Percentiles rank a stretch among this genome's conserved stretches.
Evolutionary conservation across 257 asterid genomes (phyloP).

Genomic region (Jaltomata sinuosa): DNA sequence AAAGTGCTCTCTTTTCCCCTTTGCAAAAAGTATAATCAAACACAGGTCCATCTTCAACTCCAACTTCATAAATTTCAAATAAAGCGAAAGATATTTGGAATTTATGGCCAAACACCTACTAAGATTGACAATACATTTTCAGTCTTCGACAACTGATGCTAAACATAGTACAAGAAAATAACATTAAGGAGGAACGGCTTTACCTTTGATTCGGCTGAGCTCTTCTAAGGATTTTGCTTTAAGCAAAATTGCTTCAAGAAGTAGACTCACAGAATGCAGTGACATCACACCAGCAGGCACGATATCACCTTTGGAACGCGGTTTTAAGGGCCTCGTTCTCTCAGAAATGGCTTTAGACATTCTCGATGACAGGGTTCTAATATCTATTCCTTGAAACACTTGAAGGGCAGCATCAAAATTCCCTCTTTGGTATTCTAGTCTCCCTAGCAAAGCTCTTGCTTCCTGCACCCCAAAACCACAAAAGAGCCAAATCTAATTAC

Average conservation of each 20-base stretch:
- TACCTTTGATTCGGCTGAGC: conserved; percentile 79
- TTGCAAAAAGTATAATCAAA: too few relatives aligned
- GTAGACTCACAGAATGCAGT: conserved; percentile 73
- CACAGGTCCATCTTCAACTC: too few relatives aligned
- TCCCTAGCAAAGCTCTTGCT: conserved; percentile 90
- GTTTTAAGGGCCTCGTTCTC: conserved; percentile 45
- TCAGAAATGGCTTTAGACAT: conserved; percentile 65
- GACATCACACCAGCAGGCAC: conserved; percentile 58
- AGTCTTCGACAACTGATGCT: neutral
- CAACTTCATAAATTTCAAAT: too few relatives aligned
- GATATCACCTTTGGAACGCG: conserved; percentile 32
- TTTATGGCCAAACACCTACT: too few relatives aligned
- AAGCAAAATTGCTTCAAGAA: conserved; percentile 79
- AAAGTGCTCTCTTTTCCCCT: too few relatives aligned
- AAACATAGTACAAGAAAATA: neutral
- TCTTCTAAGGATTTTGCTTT: conserved; percentile 67
- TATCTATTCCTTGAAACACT: conserved; percentile 90
- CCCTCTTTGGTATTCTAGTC: conserved; percentile 90
- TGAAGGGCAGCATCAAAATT: conserved; percentile 93
- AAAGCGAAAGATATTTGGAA: too few relatives aligned
- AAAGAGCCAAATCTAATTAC: neutral
- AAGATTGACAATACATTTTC: neutral
- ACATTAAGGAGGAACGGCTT: neutral
- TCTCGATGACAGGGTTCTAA: conserved; percentile 50
- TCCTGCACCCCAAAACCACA: conserved; percentile 41